Base-by-base conservation (phyloP, 179 eudicot genomes). In the Gypsophila paniculata region DNA sequence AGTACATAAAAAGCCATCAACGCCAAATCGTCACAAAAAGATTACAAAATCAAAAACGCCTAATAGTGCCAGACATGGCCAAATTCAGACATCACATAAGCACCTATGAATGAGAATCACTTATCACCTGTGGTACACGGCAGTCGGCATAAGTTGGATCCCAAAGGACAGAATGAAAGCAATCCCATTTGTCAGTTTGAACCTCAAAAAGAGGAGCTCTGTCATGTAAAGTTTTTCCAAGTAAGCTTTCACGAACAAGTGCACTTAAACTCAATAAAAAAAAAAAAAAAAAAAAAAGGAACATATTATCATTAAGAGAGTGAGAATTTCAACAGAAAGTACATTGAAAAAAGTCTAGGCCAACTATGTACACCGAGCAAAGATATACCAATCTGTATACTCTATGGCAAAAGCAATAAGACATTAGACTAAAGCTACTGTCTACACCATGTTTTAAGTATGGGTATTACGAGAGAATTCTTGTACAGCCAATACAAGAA, bases 161-260 rank as follows among this genome's bases (percentile, higher is more conserved):
- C 99, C 99, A 95, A 46, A 84, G 84, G 71, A 92, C 70, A 78
- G 89, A 81, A 32, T 83, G 74, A 75, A 92, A 95, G 83, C 99
- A 95, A 74, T 95, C 98, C 96, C 96, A 95, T 13, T 84, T 69
- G 54, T 92, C 96, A 73, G 96, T 86, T 79, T 95, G 99, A 78
- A 87, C 91, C 87, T 92, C 96, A 82, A 92, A 95, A 72, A 95
- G 96, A 54, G 99, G 99, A 76, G 97, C 99, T 85, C 99, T 95
- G 87, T 29, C 59, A 79, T 68, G 75, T 14, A 70, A 70, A 59
- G n/a, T 49, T 34, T 46, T 14, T 9, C 21, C 51, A 22, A 51
- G 65, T 60, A 63, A 51, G 61, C 73, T 61, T 44, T 61, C 9
- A 44, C 15, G 11, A 25, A 38, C 26, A 72, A 55, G 18, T 19